Evolutionary conservation across 2,329 filamentous ascomycete genomes (phyloP).

Genomic region (Microcyclospora pomicola): DNA sequence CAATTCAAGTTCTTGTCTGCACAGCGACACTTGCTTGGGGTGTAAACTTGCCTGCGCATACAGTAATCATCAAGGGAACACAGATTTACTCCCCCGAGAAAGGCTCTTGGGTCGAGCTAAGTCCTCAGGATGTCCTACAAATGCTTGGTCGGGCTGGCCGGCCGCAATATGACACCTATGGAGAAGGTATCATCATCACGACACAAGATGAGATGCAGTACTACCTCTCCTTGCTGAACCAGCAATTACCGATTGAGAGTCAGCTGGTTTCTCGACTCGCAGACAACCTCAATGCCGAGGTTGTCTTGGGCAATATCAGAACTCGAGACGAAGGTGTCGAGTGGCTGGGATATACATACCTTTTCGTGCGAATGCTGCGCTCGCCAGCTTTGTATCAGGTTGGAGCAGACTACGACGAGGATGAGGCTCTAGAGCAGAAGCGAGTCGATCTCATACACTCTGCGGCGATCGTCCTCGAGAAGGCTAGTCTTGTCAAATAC

Average conservation of each 20-base stretch:
- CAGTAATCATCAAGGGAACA: constrained; percentile 97
- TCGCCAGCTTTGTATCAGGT: constrained; percentile 93
- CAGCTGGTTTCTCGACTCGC: constrained; percentile 86
- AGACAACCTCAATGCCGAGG: constrained; percentile 90
- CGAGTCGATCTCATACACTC: constrained; percentile 96
- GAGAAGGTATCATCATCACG: constrained; percentile 97
- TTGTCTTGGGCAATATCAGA: constrained; percentile 86
- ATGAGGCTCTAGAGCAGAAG: constrained; percentile 84
- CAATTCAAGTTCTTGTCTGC: constrained; percentile 89
- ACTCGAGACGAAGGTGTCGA: constrained; percentile 93
- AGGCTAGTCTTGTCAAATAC: constrained; percentile 81
- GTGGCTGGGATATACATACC: constrained; percentile 95
- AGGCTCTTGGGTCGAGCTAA: constrained; percentile 95
- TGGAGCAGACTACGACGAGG: constrained; percentile 86
- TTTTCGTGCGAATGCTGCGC: constrained; percentile 94
- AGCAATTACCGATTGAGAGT: constrained; percentile 93
- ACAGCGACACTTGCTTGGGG: constrained; percentile 98
- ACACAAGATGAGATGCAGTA: constrained; percentile 92
- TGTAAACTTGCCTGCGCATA: constrained; percentile 94
- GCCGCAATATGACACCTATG: constrained; percentile 93
- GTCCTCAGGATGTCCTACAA: constrained; percentile 91
- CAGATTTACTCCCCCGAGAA: constrained; percentile 97
- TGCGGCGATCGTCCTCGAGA: constrained; percentile 73
- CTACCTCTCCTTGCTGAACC: constrained; percentile 90
- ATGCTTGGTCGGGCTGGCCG: constrained; percentile 96